Conservation (phyloP, 305 asterid species). For the Stenogyne calaminthoides region DNA sequence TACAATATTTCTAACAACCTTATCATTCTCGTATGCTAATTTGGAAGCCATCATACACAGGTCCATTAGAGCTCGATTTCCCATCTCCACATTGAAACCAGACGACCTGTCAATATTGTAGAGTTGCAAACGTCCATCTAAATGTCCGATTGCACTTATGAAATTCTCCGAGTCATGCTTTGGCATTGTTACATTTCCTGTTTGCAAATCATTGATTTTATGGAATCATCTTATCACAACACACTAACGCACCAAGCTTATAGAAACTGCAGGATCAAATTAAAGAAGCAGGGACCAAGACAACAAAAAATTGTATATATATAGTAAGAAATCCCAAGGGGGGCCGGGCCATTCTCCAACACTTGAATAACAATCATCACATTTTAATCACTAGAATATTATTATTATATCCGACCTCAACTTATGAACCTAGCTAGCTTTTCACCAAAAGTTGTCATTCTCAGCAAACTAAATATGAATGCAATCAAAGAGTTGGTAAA, state of each 20-base stretch:
- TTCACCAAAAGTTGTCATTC: not conserved
- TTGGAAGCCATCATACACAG: constrained; percentile 89
- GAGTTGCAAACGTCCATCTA: constrained; percentile 79
- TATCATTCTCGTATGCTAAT: constrained; percentile 82
- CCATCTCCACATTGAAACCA: constrained; percentile 43
- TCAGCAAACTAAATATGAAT: constrained; percentile 1
- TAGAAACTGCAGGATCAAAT: no score
- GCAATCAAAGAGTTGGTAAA: not conserved
- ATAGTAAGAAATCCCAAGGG: no score
- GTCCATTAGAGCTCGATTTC: constrained; percentile 70
- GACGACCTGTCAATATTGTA: constrained; percentile 31
- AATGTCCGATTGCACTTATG: constrained; percentile 83
- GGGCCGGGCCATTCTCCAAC: no score
- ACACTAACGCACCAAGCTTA: not conserved
- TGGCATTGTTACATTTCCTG: constrained; percentile 77
- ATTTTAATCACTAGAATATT: no score
- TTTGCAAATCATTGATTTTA: not conserved
- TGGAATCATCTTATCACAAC: not conserved
- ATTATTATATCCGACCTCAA: no score
- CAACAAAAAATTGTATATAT: no score
- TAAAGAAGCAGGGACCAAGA: no score
- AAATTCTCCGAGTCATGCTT: constrained; percentile 74
- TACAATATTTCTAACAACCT: constrained; percentile 70
- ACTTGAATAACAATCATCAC: no score
- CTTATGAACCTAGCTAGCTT: no score